A percentile compares a stretch with the other conserved stretches of the same genome.
Conservation (phyloP, 306 rosid species). For the Cicer chorassanicum region DNA sequence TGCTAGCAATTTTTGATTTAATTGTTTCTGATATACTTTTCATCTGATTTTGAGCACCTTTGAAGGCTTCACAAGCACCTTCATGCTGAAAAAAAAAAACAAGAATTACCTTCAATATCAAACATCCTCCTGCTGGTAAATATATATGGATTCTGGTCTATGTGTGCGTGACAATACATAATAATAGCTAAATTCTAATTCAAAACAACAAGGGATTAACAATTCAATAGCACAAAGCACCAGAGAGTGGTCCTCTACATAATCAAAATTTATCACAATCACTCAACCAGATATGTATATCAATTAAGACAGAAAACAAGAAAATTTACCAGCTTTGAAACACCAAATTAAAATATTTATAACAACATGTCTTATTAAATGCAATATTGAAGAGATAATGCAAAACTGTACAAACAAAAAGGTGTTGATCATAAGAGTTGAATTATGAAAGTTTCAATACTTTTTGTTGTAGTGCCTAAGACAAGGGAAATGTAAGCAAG, state of each 20-base stretch:
- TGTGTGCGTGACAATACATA: background rate
- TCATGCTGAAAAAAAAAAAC: conserved; percentile 66
- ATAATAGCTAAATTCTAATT: background rate
- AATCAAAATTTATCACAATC: background rate
- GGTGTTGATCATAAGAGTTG: conserved; percentile 5
- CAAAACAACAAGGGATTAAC: background rate
- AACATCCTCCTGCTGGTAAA: conserved; percentile 23
- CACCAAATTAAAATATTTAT: conserved; percentile 10
- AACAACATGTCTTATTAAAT: conserved; percentile 1
- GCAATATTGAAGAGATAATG: background rate
- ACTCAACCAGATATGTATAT: background rate
- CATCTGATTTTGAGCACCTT: conserved; percentile 78
- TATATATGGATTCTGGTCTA: background rate
- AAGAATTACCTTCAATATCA: conserved; percentile 30
- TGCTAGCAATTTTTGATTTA: conserved; percentile 57
- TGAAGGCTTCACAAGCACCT: conserved; percentile 71
- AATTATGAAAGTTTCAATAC: background rate
- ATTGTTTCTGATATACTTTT: conserved; percentile 60
- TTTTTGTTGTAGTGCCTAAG: background rate
- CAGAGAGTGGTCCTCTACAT: background rate
- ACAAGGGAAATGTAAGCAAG: background rate
- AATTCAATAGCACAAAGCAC: background rate
- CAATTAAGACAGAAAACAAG: conserved; percentile 3
- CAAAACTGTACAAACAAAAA: conserved; percentile 3
- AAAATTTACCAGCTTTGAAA: conserved; percentile 5